Conservation (phyloP, 331 rosid genomes). For the Telfairia occidentalis region DNA sequence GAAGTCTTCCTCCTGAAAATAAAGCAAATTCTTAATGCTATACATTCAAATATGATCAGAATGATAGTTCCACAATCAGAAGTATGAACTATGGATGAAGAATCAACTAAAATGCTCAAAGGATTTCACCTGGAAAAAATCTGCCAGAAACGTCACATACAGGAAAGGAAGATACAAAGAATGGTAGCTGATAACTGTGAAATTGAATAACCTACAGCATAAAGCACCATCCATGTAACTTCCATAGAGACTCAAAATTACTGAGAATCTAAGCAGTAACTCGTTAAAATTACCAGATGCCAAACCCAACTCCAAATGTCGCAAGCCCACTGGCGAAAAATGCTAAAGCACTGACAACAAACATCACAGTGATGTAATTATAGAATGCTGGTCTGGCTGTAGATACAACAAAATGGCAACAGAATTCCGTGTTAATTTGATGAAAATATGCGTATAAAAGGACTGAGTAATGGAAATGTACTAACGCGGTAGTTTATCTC, state of each 20-base stretch:
- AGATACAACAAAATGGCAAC: conserved; percentile 17
- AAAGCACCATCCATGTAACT: background rate
- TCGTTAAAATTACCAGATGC: conserved; percentile 38
- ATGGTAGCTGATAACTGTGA: conserved; percentile 50
- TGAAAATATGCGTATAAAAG: background rate
- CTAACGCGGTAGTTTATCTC: conserved; percentile 74
- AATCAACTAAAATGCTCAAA: background rate
- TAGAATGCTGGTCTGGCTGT: conserved; percentile 70
- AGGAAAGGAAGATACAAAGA: conserved; percentile 60
- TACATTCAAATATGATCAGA: background rate
- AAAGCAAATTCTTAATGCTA: background rate
- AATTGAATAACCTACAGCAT: conserved; percentile 52
- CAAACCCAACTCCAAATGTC: conserved; percentile 34
- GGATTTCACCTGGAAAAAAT: conserved; percentile 49
- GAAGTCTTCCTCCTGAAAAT: conserved; percentile 57
- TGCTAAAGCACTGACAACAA: conserved; percentile 30
- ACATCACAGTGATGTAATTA: conserved; percentile 51
- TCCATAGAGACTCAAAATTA: background rate
- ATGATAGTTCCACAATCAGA: background rate
- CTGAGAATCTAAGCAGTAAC: conserved; percentile 6
- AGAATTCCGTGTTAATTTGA: conserved; percentile 6
- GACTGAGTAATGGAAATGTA: conserved; percentile 7
- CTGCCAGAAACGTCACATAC: conserved; percentile 53
- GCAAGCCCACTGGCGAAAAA: conserved; percentile 51
- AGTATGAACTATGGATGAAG: background rate